Evolutionary conservation across 495 filamentous ascomycete species (phyloP).

Genomic region (Aspergillus baeticus): DNA sequence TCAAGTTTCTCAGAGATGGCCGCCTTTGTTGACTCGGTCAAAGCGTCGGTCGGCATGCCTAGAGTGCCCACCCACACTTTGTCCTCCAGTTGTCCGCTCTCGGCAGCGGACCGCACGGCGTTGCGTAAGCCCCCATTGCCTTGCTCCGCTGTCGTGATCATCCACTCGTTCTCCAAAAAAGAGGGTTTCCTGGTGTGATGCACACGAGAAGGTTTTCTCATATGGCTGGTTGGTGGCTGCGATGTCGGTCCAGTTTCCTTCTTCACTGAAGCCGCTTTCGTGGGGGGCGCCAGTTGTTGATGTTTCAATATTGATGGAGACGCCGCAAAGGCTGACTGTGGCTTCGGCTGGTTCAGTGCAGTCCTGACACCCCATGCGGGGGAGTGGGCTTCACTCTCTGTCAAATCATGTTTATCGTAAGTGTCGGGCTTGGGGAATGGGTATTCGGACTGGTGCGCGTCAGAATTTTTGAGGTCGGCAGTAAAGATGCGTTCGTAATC

Average conservation of each 20-base stretch:
- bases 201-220: constrained; percentile 3
- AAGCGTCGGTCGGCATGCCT: constrained; percentile 84
- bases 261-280: constrained; percentile 23
- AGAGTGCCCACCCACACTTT: constrained; percentile 87
- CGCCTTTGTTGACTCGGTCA: constrained; percentile 66
- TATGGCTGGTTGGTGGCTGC: constrained; percentile 11
- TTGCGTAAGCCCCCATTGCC: constrained; percentile 90
- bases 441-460: constrained; percentile 29
- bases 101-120: constrained; percentile 72
- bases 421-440: constrained; percentile 29
- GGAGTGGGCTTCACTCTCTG: constrained; percentile 43
- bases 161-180: constrained; percentile 71
- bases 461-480: constrained; percentile 30
- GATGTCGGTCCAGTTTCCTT: constrained; percentile 24
- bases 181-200: constrained; percentile 50
- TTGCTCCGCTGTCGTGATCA: constrained; percentile 78
- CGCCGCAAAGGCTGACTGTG: constrained; percentile 63
- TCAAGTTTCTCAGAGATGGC: constrained; percentile 78
- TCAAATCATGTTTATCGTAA: constrained; percentile 24
- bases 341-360: constrained; percentile 71
- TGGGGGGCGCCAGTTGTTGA: constrained; percentile 44
- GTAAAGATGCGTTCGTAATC: constrained; percentile 63
- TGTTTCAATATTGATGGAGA: constrained; percentile 71
- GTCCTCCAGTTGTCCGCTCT: constrained; percentile 61
- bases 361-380: constrained; percentile 65